Evolutionary conservation across 495 filamentous ascomycete species (phyloP), one percentile per base, ranked within the genome.

Genomic region (Aspergillus nidulans): DNA sequence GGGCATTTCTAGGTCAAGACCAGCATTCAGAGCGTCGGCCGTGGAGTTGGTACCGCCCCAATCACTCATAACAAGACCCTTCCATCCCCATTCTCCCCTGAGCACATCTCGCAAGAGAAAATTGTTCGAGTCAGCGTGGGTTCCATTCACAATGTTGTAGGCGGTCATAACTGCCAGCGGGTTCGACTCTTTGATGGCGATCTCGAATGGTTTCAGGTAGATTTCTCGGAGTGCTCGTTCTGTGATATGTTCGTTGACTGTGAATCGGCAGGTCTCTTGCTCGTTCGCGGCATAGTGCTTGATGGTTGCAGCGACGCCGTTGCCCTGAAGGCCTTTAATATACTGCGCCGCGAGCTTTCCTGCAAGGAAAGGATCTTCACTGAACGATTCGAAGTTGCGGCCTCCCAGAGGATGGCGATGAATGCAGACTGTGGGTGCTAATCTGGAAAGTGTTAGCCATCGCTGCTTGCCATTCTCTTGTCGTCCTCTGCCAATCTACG

Each of bases 211-310:
- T 59, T 82, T 67, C 6, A 84, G 70, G 59, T 90, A 88, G 18
- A 89, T 82, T 68, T 90, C 86, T 15, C 85, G 77, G 57, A 89
- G 63, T 24, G 85, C 79, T 19, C 85, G 73, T 51, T 85, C 79
- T 6, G 38, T 18, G 16, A 53, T 28, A 28, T 26, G 16, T 20
- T 43, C 40, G 23, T 53, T 26, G 1, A 53, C 50, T 2, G 50
- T 43, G 15, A 42, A 43, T 0, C 85, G 70, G 59, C 76, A 75
- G 48, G 82, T 77, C 60, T 89, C 85, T 60, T 83, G 81, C 55
- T 88, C 85, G 60, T 88, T 89, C 38, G 76, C 81, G 8, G 81
- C 78, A 62, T 83, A 89, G 61, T 89, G 85, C 70, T 88, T 89
- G 55, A 85, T 72, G 4, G 81, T 84, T 4, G 84, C 81, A 20